Base-by-base conservation (phyloP, 805 yeast genomes). In the Lipomyces oligophaga region DNA sequence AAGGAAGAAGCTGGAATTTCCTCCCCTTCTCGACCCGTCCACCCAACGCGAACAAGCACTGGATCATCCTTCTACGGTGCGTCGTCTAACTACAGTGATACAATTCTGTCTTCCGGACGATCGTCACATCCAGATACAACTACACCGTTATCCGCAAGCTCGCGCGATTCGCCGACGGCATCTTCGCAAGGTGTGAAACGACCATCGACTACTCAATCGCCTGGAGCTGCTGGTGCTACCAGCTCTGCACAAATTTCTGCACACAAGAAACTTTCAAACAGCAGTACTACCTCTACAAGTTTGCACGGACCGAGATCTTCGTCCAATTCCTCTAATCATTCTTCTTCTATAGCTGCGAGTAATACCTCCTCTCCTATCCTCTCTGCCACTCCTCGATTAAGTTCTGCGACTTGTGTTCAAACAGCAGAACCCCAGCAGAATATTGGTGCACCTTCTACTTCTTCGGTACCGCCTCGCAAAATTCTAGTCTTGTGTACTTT, bases 401-500 rank as follows among this genome's bases (percentile, higher is more conserved):
- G 34, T 10, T 24, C 42, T 16, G 15, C 33, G 24, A 26, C 35
- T 13, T 11, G 31, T 1, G 16, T 26, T 27, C 7, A 28, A 7
- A n/a, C 46, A 10, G 24, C 46, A 5, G 10, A 15, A 13, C 35
- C 36, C 3, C 18, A 21, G 19, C 43, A 25, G 3, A 19, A 24
- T 10, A n/a, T 27, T 4, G 24, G 6, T 6, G 19, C 31, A 6
- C 25, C 28, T 24, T 31, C 20, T 7, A 16, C 43, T 13, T 27
- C 34, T 11, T 8, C 24, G 10, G 41, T n/a, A 6, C 34, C n/a
- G 7, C 36, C 22, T 13, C 47, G 39, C 24, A 41, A 40, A 30
- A 16, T 50, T 15, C 39, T 60, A 51, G 66, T 85, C 3, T 65
- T 88, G 40, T 76, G 77, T 0, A 82, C 95, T 0, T 64, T 66